Conservation (phyloP, 2,329 filamentous ascomycete genomes). For the Tolypocladium ophioglossoides region DNA sequence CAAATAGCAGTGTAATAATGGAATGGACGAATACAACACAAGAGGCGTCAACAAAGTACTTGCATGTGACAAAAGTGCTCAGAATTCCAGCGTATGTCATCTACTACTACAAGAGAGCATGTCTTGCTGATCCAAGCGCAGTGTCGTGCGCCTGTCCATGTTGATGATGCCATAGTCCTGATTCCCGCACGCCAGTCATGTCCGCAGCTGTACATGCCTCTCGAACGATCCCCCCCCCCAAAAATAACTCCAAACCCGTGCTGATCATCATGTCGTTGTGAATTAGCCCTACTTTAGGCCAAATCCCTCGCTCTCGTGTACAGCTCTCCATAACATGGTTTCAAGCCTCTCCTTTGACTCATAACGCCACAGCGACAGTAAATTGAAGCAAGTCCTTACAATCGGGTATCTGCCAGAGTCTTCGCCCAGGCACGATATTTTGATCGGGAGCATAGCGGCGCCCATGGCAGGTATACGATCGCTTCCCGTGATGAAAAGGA, state of each 20-base stretch:
- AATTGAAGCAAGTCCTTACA: slow-evolving; percentile 87
- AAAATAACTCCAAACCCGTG: neutral
- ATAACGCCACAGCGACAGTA: slow-evolving; percentile 68
- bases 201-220: neutral
- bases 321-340: slow-evolving; percentile 68
- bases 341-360: slow-evolving; percentile 55
- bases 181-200: neutral
- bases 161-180: neutral
- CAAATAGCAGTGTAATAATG: neutral
- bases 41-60: neutral
- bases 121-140: neutral
- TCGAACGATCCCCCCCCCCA: neutral
- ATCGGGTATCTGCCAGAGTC: slow-evolving; percentile 69
- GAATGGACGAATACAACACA: neutral
- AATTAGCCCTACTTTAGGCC: slow-evolving; percentile 56
- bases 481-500: slow-evolving; percentile 83
- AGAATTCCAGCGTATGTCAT: neutral
- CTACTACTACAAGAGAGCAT: no score
- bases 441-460: slow-evolving; percentile 66
- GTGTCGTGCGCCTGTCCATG: neutral
- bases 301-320: slow-evolving; percentile 87
- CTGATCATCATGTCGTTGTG: slow-evolving; percentile 9
- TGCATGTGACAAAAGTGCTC: neutral
- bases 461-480: slow-evolving; percentile 87
- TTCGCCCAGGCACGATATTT: slow-evolving; percentile 64